Percentiles rank a stretch among this genome's conserved stretches.
Conservation (phyloP, 176 grass and related monocot genomes). For the Musa troglodytarum region DNA sequence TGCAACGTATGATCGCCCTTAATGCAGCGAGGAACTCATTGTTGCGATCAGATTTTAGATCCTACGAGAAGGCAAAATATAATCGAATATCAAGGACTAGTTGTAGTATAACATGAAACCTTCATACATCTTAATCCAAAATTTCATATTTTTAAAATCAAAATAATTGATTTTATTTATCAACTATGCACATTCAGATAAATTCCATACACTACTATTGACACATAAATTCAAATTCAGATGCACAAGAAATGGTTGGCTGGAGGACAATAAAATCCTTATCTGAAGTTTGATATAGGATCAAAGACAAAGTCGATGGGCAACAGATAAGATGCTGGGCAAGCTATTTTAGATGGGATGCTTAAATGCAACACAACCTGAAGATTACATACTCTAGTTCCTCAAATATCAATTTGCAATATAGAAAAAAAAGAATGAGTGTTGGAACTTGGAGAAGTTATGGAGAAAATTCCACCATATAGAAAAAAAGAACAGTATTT, state of each 20-base stretch:
- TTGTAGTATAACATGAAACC: not conserved
- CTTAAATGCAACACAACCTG: not conserved
- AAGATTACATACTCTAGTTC: not conserved
- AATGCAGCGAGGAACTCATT: constrained; percentile 64
- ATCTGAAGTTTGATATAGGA: not conserved
- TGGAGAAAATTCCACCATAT: no score
- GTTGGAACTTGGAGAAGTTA: no score
- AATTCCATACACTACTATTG: no score
- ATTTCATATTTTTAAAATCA: no score
- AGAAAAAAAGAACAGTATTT: no score
- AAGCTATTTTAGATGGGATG: not conserved
- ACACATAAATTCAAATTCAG: no score
- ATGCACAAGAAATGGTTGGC: not conserved
- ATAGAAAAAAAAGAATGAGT: not conserved
- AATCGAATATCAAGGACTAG: not conserved
- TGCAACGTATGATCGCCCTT: constrained; percentile 58
- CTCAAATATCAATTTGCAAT: not conserved
- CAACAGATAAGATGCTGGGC: not conserved
- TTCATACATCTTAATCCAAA: no score
- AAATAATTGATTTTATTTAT: no score
- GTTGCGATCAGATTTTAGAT: constrained; percentile 73
- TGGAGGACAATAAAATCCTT: not conserved
- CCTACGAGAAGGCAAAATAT: constrained; percentile 19
- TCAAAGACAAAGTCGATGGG: not conserved
- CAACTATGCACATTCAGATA: no score